A percentile compares a stretch with the other conserved stretches of the same genome.
These are phyloP conservation scores for Xylariaceae sp. DNA, from an alignment of 2,329 filamentous ascomycete species.

Conservation along the genomic window DNA sequence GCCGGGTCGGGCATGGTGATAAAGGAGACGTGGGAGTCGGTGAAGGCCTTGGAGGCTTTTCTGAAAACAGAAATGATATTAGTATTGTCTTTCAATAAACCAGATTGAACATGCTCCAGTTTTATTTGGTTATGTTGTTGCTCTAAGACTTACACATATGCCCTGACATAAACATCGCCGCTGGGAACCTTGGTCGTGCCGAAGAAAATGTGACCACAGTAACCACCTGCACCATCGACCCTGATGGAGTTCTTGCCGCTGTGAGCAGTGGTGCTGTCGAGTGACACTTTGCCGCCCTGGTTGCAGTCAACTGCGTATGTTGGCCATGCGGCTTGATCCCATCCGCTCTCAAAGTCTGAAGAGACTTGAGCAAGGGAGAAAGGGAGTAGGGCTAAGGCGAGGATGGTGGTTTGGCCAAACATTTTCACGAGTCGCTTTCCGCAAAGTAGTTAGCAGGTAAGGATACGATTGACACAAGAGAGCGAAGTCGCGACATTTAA, in stretches of 20 bases:
- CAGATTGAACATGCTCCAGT: no score
- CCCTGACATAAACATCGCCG: constrained; percentile 64
- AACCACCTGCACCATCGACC: constrained; percentile 60
- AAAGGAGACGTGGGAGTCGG: constrained; percentile 65
- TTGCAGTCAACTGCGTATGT: constrained; percentile 66
- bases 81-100: neutral
- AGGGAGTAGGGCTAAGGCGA: constrained; percentile 55
- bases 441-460: neutral
- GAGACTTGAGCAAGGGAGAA: constrained; percentile 59
- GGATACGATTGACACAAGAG: constrained; percentile 7
- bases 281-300: constrained; percentile 62
- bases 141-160: constrained; percentile 58
- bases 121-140: constrained; percentile 21
- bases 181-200: constrained; percentile 62
- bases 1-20: constrained; percentile 68
- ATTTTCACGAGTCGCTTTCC: constrained; percentile 41
- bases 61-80: constrained; percentile 43
- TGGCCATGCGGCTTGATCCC: constrained; percentile 63
- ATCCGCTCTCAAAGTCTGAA: constrained; percentile 64
- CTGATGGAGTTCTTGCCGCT: constrained; percentile 62
- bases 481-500: constrained; percentile 39
- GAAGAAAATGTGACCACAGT: constrained; percentile 67
- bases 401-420: constrained; percentile 51
- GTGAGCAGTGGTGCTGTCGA: constrained; percentile 63
- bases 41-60: constrained; percentile 63